These are phyloP conservation scores for Dendryphion nanum DNA, from an alignment of 2,329 filamentous ascomycete species.

Conservation along the genomic window DNA sequence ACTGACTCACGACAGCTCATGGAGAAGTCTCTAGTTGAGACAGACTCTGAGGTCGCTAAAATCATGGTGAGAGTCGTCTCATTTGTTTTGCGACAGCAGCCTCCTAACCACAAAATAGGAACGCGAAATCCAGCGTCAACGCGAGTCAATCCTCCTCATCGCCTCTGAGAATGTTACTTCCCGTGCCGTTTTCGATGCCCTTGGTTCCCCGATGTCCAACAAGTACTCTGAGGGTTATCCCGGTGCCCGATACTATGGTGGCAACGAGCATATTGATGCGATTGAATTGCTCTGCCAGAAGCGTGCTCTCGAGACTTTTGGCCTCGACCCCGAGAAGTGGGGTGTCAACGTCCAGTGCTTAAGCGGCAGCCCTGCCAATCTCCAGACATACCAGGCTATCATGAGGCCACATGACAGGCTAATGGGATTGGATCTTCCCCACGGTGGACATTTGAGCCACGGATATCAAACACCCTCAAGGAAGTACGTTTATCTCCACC, in stretches of 20 bases:
- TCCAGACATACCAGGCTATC: slow-evolving; percentile 97
- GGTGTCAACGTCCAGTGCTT: slow-evolving; percentile 90
- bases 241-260: slow-evolving; percentile 92
- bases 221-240: slow-evolving; percentile 99
- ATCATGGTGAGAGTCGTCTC: slow-evolving; percentile 93
- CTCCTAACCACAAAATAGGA: no score
- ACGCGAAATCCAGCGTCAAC: slow-evolving; percentile 92
- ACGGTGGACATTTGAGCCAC: slow-evolving; percentile 92
- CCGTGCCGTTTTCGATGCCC: slow-evolving; percentile 40
- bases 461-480: slow-evolving; percentile 94
- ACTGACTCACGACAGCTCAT: slow-evolving; percentile 69
- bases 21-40: slow-evolving; percentile 88
- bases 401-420: slow-evolving; percentile 93
- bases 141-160: slow-evolving; percentile 81
- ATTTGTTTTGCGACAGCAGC: no score
- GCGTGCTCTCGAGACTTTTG: slow-evolving; percentile 84
- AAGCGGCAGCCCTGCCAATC: slow-evolving; percentile 89
- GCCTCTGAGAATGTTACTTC: slow-evolving; percentile 43
- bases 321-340: slow-evolving; percentile 82
- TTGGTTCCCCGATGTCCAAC: slow-evolving; percentile 65
- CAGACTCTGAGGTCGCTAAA: slow-evolving; percentile 88
- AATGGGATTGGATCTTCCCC: slow-evolving; percentile 94
- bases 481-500: slow-evolving; percentile 60
- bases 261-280: slow-evolving; percentile 93
- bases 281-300: slow-evolving; percentile 87